Base-by-base conservation (phyloP, 768 basidiomycete genomes). In the Xerocomellus dryophilus region DNA sequence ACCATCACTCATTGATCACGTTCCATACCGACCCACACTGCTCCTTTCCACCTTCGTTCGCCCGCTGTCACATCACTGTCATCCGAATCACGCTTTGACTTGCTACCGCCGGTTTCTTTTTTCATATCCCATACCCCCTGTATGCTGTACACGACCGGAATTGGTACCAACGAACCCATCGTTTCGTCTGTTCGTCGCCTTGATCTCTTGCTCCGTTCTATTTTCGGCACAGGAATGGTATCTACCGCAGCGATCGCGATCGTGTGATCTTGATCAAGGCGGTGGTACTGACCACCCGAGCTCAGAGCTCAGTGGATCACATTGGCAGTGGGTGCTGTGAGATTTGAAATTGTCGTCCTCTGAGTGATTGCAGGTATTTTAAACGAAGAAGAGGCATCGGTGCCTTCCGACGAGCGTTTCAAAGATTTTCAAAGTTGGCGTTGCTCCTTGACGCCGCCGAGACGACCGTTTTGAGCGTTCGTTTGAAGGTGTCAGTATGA, bases 21-120 rank as follows among this genome's bases (percentile, higher is more conserved):
- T 49, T 50, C 14, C 50, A 45, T 43, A 40, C 36, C 5, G 44
- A 36, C 47, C 29, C 53, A 50, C 60, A 41, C 47, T 18, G 27
- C 27, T 48, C 51, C 48, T 48, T 44, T 42, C 38, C 41, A 35
- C 42, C 18, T 48, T 61, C 43, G 59, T 58, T 57, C 15, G n/a
- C n/a, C n/a, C 17, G n/a, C 45, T 18, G 39, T 61, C 38, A 15
- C n/a, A 52, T 20, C 38, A 49, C 44, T 27, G 18, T 5, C 15
- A 29, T 44, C 56, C 14, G 12, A 6, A 14, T 32, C 14, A 50
- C 47, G 39, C 29, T 18, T 58, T 34, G n/a, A 53, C 14, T 41
- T 20, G 52, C 10, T 54, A 29, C 27, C 42, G 5, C 25, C 21
- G 50, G 23, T 25, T 25, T 25, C 0, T 27, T 23, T 17, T 32